Percentiles rank a stretch among this genome's conserved stretches.
Conservation (phyloP, 192 early-diverging fungal species). For the Coemansia sp. region DNA sequence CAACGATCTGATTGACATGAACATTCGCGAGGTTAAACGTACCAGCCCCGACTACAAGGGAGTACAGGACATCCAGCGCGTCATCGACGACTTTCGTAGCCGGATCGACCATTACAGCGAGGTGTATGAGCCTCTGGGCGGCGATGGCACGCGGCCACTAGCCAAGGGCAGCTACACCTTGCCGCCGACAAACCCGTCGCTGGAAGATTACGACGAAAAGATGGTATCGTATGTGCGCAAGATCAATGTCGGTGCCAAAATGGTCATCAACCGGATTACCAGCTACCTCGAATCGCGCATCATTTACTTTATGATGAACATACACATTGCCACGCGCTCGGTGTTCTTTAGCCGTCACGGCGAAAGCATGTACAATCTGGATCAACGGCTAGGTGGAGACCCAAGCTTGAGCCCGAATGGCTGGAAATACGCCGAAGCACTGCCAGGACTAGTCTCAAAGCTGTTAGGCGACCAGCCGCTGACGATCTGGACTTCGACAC, state of each 20-base stretch:
- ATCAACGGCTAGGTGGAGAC: conserved; percentile 94
- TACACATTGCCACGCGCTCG: conserved; percentile 91
- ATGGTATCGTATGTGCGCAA: conserved; percentile 86
- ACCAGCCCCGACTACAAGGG: conserved; percentile 91
- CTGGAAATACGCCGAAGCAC: conserved; percentile 73
- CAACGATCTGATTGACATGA: conserved; percentile 78
- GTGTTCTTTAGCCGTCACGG: conserved; percentile 94
- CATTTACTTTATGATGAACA: conserved; percentile 99
- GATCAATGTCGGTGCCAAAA: conserved; percentile 88
- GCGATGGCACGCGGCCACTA: conserved; percentile 49
- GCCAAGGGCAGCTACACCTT: conserved; percentile 50
- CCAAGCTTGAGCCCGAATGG: conserved; percentile 85
- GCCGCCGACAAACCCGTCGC: conserved; percentile 37
- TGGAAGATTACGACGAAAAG: conserved; percentile 59
- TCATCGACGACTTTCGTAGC: conserved; percentile 87
- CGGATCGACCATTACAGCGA: conserved; percentile 92
- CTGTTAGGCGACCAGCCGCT: conserved; percentile 72
- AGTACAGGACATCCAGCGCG: conserved; percentile 75
- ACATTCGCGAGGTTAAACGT: conserved; percentile 95
- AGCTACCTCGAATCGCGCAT: conserved; percentile 96
- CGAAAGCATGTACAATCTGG: conserved; percentile 91
- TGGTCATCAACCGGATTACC: conserved; percentile 91
- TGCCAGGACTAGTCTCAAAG: conserved; percentile 78
- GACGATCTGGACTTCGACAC: conserved; percentile 96
- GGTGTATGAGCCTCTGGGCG: conserved; percentile 83